Evolutionary conservation across 768 basidiomycete species (phyloP).

Genomic region (Candolleomyces eurysporus): DNA sequence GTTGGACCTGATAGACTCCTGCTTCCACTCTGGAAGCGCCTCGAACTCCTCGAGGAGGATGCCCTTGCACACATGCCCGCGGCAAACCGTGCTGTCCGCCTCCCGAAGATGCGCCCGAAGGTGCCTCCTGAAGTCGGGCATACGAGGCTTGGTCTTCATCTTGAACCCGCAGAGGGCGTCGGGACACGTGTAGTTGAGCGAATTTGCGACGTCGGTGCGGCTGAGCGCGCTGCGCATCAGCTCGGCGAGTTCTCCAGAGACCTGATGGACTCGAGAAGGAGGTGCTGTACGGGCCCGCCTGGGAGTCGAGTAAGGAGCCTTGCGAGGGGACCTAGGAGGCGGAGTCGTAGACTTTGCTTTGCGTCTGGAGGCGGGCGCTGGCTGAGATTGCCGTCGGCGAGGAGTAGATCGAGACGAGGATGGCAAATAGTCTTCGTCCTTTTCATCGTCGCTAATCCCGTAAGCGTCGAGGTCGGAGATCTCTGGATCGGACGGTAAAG

Average conservation of each 20-base stretch:
- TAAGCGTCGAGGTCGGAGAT: conserved; percentile 24
- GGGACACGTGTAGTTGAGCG: conserved; percentile 40
- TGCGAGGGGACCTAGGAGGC: background rate
- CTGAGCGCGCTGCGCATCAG: conserved; percentile 20
- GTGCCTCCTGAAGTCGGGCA: conserved; percentile 61
- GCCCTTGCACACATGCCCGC: conserved; percentile 39
- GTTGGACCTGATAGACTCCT: conserved; percentile 16
- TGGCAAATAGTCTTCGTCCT: conserved; percentile 47
- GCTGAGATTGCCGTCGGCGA: background rate
- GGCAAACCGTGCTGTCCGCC: conserved; percentile 32
- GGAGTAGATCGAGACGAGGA: conserved; percentile 20
- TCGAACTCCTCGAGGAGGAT: conserved; percentile 23
- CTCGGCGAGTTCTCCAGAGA: conserved; percentile 18
- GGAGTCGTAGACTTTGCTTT: background rate
- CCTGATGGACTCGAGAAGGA: conserved; percentile 46
- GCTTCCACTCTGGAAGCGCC: background rate
- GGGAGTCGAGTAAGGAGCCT: background rate
- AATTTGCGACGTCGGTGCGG: conserved; percentile 10
- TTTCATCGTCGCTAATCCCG: conserved; percentile 36
- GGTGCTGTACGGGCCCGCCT: background rate
- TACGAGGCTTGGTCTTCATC: conserved; percentile 47
- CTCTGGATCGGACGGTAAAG: background rate
- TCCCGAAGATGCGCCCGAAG: conserved; percentile 53
- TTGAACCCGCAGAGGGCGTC: conserved; percentile 35
- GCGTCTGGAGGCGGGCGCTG: background rate